phyloP scores from a whole-genome alignment of 2,329 filamentous ascomycete species.

The Phaeosphaeria sp. region DNA sequence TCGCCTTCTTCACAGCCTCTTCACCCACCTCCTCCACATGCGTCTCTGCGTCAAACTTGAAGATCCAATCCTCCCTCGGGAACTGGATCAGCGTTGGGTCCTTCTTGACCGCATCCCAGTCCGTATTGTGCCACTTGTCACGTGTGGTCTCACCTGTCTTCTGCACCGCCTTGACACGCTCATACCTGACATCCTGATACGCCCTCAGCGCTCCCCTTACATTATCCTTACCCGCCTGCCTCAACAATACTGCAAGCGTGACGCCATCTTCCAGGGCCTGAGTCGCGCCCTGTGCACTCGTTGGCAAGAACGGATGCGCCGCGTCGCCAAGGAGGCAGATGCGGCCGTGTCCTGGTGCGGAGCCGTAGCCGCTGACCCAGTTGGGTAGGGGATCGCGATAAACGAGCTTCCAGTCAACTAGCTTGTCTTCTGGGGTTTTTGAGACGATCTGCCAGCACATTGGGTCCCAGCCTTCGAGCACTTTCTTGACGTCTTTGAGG shows the following conservation, averaged over 20 bases:
- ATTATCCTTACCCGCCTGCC: constrained; percentile 38
- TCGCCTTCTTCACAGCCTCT: constrained; percentile 32
- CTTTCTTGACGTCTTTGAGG: constrained; percentile 40
- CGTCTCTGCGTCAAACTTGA: constrained; percentile 37
- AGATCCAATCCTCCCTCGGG: constrained; percentile 44
- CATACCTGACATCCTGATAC: constrained; percentile 45
- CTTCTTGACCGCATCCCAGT: constrained; percentile 44
- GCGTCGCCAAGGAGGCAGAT: constrained; percentile 62
- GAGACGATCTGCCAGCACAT: constrained; percentile 45
- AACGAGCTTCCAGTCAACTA: constrained; percentile 63
- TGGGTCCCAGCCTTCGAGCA: constrained; percentile 43
- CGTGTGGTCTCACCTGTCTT: constrained; percentile 44
- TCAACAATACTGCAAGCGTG: constrained; percentile 34
- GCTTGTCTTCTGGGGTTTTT: constrained; percentile 43
- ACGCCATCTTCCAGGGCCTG: constrained; percentile 61
- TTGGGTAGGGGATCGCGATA: constrained; percentile 61
- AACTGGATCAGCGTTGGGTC: constrained; percentile 39
- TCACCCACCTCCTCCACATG: constrained; percentile 39
- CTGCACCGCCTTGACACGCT: constrained; percentile 43
- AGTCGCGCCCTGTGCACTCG: constrained; percentile 61
- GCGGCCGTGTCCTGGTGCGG: constrained; percentile 42
- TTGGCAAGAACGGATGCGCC: constrained; percentile 63
- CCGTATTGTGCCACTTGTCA: constrained; percentile 45
- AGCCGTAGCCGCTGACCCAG: constrained; percentile 59
- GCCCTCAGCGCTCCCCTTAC: constrained; percentile 36